Conservation (phyloP, 176 grass and related monocot species). For the Lolium perenne region DNA sequence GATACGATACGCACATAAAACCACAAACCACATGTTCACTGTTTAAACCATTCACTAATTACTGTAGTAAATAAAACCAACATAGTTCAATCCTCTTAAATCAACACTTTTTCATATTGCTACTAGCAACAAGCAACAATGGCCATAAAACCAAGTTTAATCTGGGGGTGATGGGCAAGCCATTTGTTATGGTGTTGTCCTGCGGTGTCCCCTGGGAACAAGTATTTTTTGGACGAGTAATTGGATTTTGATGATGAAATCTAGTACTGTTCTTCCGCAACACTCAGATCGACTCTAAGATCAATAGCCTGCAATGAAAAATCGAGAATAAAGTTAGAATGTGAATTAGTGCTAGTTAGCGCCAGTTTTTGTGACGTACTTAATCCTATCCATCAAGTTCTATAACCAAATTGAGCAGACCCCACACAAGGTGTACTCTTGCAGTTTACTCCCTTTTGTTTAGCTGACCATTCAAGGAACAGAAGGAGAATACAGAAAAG, state of each 20-base stretch:
- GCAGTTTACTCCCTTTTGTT: too few relatives aligned
- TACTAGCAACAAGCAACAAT: constrained; percentile 31
- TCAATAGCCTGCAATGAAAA: constrained; percentile 52
- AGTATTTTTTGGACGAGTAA: too few relatives aligned
- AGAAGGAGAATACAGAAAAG: not conserved
- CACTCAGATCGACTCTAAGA: constrained; percentile 86
- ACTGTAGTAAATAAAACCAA: constrained; percentile 38
- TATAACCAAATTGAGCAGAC: not conserved
- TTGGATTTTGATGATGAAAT: not conserved
- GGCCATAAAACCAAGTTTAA: constrained; percentile 13
- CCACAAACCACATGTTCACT: not conserved
- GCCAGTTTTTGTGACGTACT: not conserved
- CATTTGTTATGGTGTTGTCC: not conserved
- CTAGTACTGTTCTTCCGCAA: constrained; percentile 54
- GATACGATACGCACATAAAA: constrained; percentile 44
- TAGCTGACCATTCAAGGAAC: not conserved
- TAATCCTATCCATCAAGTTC: not conserved
- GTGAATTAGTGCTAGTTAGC: constrained; percentile 17
- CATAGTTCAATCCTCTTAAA: constrained; percentile 26
- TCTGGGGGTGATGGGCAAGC: constrained; percentile 22
- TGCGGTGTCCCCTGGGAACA: too few relatives aligned
- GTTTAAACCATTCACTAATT: constrained; percentile 34
- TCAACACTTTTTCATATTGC: constrained; percentile 26
- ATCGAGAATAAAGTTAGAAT: constrained; percentile 6
- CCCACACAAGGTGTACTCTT: not conserved